Base-by-base conservation (phyloP, 2,329 filamentous ascomycete species). In the Xylariaceae sp. region DNA sequence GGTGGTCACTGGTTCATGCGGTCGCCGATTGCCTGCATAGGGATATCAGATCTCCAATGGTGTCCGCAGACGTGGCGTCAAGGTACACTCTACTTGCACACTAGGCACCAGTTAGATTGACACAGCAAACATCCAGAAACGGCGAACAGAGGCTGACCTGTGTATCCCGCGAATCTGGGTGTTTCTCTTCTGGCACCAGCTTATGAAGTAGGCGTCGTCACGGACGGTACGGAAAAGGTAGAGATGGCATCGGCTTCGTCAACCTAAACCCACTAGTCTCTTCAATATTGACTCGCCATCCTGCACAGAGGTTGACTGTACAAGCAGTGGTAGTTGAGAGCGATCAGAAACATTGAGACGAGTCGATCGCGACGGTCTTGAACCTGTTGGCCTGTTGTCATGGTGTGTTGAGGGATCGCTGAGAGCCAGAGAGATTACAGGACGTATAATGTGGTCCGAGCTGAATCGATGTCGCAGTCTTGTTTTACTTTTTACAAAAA, bases 401-500 rank as follows among this genome's bases (percentile, higher is more conserved):
- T n/a, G 42, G n/a, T 30, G 48, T 49, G 3, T 9, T 51, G 34
- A 53, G 54, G 42, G 18, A 30, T 35, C 15, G 54, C 37, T 51
- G 35, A 23, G 49, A 56, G 10, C 15, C 49, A 13, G 35, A 56
- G 62, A 63, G 37, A 62, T 63, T 59, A 23, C 57, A 63, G 62
- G 61, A 47, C 48, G 53, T 35, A 49, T 15, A 6, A n/a, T 42
- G 35, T 58, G 55, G 59, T 44, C 59, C 47, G 55, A 58, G 51
- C 56, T 49, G 51, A 59, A 44, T 63, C 59, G 30, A 48, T 61
- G 59, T 62, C 60, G 56, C 62, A 63, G 53, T 50, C 58, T 52
- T 47, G 58, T 56, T 61, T 59, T 53, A 52, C 42, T 53, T 59
- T 45, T 50, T 52, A 30, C 37, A 8, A 10, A 42, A 9, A 13